These are phyloP conservation scores for Alternaria burnsii DNA, from an alignment of 2,329 filamentous ascomycete species.

Conservation along the genomic window DNA sequence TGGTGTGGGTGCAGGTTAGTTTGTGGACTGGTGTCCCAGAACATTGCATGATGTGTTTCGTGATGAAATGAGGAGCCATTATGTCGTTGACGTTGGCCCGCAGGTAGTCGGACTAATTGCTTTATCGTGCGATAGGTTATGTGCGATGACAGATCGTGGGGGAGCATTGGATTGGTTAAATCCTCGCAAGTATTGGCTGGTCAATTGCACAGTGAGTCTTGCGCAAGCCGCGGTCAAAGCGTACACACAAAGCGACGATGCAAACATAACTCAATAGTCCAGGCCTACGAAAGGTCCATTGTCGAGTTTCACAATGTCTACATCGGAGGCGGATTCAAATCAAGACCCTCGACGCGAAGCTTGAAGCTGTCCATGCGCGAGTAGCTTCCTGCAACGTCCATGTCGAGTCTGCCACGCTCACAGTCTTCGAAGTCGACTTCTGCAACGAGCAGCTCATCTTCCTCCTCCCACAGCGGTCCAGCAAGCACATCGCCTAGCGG, in stretches of 20 bases:
- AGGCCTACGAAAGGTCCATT: neutral
- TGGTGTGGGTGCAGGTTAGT: constrained; percentile 2
- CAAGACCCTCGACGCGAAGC: constrained; percentile 67
- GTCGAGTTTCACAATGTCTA: neutral
- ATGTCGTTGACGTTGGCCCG: neutral
- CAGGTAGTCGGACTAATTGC: neutral
- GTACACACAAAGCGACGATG: neutral
- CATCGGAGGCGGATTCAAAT: constrained; percentile 66
- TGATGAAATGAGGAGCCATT: neutral
- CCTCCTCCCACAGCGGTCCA: constrained; percentile 82
- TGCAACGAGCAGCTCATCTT: constrained; percentile 71
- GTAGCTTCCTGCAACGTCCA: constrained; percentile 87
- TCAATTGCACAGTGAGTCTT: neutral
- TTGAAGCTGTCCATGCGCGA: constrained; percentile 74
- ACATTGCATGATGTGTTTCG: neutral
- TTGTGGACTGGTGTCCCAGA: neutral
- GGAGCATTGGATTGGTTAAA: neutral
- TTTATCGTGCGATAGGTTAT: neutral
- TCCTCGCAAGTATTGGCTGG: neutral
- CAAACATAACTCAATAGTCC: neutral
- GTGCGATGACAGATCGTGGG: neutral
- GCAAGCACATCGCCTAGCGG: constrained; percentile 81
- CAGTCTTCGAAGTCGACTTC: constrained; percentile 92
- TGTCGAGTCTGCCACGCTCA: constrained; percentile 78
- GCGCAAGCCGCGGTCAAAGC: neutral